A percentile compares a stretch with the other conserved stretches of the same genome.
Conservation (phyloP, 2,329 filamentous ascomycete species). For the Lasiodiplodia sp. region DNA sequence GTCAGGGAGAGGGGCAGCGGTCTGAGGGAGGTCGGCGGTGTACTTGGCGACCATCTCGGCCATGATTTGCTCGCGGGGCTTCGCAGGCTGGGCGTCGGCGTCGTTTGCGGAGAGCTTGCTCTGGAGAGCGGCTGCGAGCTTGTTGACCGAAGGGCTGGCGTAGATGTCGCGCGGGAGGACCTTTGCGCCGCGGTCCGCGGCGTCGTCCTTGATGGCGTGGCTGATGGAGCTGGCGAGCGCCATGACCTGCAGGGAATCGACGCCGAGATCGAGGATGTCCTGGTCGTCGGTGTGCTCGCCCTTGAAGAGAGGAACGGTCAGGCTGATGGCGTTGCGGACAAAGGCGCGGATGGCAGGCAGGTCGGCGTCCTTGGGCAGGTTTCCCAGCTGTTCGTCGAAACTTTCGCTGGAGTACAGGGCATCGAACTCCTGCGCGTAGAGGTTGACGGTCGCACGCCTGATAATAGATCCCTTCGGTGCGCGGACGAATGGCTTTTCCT, state of each 20-base stretch:
- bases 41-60: constrained; percentile 41
- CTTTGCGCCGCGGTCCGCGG: constrained; percentile 16
- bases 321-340: constrained; percentile 31
- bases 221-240: constrained; percentile 35
- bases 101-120: constrained; percentile 6
- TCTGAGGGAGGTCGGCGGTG: constrained; percentile 34
- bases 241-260: constrained; percentile 45
- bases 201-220: constrained; percentile 31
- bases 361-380: constrained; percentile 27
- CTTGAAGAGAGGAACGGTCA: constrained; percentile 23
- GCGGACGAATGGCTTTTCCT: constrained; percentile 52
- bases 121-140: constrained; percentile 34
- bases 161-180: constrained; percentile 42
- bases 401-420: constrained; percentile 46
- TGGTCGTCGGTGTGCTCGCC: constrained; percentile 29
- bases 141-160: constrained; percentile 40
- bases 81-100: not conserved
- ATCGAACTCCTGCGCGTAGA: constrained; percentile 56
- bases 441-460: constrained; percentile 47
- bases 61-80: constrained; percentile 37
- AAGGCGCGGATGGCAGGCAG: constrained; percentile 30
- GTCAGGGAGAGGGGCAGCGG: not conserved
- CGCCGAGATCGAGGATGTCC: constrained; percentile 42
- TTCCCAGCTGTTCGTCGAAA: constrained; percentile 28
- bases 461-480: constrained; percentile 58